These are phyloP conservation scores for Polygonum maritimum DNA, from an alignment of 148 eudicot species.

Conservation along the genomic window DNA sequence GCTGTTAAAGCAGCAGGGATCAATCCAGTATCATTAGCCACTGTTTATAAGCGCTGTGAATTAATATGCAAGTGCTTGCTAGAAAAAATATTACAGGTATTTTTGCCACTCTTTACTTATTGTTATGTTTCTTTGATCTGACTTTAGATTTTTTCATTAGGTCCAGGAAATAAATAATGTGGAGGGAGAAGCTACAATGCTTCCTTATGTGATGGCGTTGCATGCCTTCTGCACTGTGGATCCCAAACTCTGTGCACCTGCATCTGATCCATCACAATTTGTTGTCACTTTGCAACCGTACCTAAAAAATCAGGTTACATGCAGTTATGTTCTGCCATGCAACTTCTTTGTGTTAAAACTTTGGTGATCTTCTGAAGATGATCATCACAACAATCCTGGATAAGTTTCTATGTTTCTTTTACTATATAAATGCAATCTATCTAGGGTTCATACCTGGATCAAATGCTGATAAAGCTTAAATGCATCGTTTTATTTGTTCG, in stretches of 20 bases:
- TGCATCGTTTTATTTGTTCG: neutral
- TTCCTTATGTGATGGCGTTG: constrained; percentile 80
- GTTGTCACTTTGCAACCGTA: constrained; percentile 94
- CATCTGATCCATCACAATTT: constrained; percentile 96
- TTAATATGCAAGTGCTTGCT: constrained; percentile 90
- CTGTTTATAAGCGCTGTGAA: constrained; percentile 94
- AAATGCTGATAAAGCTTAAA: neutral
- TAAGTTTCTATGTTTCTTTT: neutral
- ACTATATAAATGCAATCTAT: neutral
- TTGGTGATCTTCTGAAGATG: neutral
- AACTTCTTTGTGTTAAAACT: neutral
- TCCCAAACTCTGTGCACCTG: constrained; percentile 89
- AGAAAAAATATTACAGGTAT: constrained; percentile 88
- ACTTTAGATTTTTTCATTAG: constrained; percentile 23
- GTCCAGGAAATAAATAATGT: constrained; percentile 61
- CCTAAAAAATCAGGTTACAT: constrained; percentile 78
- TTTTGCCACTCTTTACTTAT: constrained; percentile 8
- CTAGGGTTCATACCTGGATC: neutral
- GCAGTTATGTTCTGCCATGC: constrained; percentile 6
- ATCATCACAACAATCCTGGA: constrained; percentile 1
- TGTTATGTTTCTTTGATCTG: constrained; percentile 8
- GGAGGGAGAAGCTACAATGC: constrained; percentile 64
- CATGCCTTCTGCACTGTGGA: constrained; percentile 94
- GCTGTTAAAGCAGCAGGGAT: constrained; percentile 78
- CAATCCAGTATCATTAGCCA: constrained; percentile 64